phyloP scores from a whole-genome alignment of 2,329 filamentous ascomycete genomes.

The Blastomyces gilchristii region DNA sequence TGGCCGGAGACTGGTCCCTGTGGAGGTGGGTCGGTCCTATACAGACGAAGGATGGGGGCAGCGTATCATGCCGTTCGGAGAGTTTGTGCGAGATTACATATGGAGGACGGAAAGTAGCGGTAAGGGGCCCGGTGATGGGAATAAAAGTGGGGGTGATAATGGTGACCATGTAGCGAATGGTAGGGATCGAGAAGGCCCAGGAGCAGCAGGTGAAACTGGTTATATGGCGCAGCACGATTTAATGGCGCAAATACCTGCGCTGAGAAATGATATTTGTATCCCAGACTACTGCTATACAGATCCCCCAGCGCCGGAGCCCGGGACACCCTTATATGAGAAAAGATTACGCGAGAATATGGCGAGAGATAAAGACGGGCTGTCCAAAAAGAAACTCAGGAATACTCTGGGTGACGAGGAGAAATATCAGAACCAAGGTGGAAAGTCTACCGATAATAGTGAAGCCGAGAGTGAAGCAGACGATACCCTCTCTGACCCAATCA shows the following conservation, averaged over 20 bases:
- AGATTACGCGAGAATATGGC: conserved; percentile 23
- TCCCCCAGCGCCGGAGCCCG: conserved; percentile 48
- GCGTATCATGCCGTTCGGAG: conserved; percentile 60
- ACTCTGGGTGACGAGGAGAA: neutral
- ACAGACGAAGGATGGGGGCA: conserved; percentile 80
- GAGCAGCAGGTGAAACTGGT: conserved; percentile 38
- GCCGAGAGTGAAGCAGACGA: conserved; percentile 8
- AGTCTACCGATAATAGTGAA: neutral
- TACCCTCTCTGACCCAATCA: conserved; percentile 45
- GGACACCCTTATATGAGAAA: conserved; percentile 37
- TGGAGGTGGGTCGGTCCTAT: conserved; percentile 80
- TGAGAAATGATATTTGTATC: conserved; percentile 64
- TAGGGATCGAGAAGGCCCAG: neutral
- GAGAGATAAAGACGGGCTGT: conserved; percentile 25
- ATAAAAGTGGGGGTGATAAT: neutral
- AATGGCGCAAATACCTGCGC: conserved; percentile 65
- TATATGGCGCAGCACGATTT: conserved; percentile 92
- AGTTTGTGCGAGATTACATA: conserved; percentile 59
- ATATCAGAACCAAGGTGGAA: neutral
- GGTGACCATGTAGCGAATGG: neutral
- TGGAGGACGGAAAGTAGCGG: conserved; percentile 17
- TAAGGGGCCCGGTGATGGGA: neutral
- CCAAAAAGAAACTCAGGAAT: conserved; percentile 19
- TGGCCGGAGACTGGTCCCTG: conserved; percentile 69
- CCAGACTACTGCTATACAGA: conserved; percentile 77